Conservation (phyloP, 2,329 filamentous ascomycete genomes). For the Colletotrichum echinochloae region DNA sequence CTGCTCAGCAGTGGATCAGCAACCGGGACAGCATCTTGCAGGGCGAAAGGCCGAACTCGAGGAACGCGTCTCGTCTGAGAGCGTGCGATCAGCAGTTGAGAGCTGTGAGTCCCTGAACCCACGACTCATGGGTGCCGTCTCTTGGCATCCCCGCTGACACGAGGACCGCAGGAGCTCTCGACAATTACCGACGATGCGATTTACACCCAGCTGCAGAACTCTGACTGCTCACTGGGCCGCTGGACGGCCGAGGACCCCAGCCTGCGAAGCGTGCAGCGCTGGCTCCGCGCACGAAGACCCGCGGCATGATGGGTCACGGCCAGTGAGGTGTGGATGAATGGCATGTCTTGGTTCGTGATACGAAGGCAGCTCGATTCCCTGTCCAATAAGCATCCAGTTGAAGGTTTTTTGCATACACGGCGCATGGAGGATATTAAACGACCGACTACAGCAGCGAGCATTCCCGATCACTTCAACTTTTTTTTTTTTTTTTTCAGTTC, state of each 20-base stretch:
- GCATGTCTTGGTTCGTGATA: slow-evolving; percentile 14
- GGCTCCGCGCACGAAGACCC: slow-evolving; percentile 61
- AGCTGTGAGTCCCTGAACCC: slow-evolving; percentile 58
- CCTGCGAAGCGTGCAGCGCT: slow-evolving; percentile 67
- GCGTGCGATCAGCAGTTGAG: slow-evolving; percentile 69
- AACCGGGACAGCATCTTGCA: slow-evolving; percentile 65
- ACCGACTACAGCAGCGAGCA: slow-evolving; percentile 4
- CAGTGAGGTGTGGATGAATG: slow-evolving; percentile 1
- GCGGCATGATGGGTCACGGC: slow-evolving; percentile 1
- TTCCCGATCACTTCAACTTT: not conserved
- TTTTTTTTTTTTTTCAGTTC: not conserved
- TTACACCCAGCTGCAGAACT: slow-evolving; percentile 65
- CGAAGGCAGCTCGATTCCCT: slow-evolving; percentile 1
- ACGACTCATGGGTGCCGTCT: not conserved
- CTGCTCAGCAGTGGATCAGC: slow-evolving; percentile 70
- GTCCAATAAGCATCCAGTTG: not conserved
- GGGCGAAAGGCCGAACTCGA: slow-evolving; percentile 61
- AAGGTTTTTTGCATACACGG: slow-evolving; percentile 23
- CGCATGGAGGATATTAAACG: slow-evolving; percentile 36
- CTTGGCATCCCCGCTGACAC: not conserved
- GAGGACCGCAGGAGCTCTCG: slow-evolving; percentile 64
- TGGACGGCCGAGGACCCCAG: slow-evolving; percentile 74
- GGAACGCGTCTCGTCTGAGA: slow-evolving; percentile 61
- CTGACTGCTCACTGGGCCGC: slow-evolving; percentile 67
- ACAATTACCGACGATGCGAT: slow-evolving; percentile 69